Conservation (phyloP, 345 rosid genomes). For the Durio zibethinus region DNA sequence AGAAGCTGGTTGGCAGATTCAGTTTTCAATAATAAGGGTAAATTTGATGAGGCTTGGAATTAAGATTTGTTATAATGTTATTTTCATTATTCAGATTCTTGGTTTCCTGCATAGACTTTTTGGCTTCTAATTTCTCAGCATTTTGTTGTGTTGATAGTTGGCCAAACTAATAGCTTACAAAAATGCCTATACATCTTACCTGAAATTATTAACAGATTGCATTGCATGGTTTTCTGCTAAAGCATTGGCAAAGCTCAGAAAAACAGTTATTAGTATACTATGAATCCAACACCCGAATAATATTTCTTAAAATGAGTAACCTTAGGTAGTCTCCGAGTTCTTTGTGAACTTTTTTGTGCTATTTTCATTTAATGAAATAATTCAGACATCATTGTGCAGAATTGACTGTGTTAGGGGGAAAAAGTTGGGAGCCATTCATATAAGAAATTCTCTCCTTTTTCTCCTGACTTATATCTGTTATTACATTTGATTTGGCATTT, state of each 20-base stretch:
- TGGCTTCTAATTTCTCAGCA: not conserved
- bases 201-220: not conserved
- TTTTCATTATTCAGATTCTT: not conserved
- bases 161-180: not conserved
- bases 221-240: not conserved
- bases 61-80: not conserved
- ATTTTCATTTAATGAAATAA: not conserved
- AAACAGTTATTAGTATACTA: not conserved
- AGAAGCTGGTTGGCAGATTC: not conserved
- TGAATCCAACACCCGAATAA: not conserved
- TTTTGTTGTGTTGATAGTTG: not conserved
- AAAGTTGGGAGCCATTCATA: not conserved
- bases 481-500: conserved; percentile 9
- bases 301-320: not conserved
- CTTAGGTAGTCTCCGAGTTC: not conserved
- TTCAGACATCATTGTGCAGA: conserved; percentile 2
- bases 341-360: not conserved
- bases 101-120: not conserved
- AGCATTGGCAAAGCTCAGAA: not conserved
- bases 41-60: not conserved
- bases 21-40: not conserved
- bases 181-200: not conserved
- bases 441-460: not conserved
- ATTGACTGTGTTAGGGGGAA: not conserved
- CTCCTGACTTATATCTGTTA: not conserved